phyloP scores from a whole-genome alignment of 108 stramenopile genomes.

The Stephanodiscus minutulus region DNA sequence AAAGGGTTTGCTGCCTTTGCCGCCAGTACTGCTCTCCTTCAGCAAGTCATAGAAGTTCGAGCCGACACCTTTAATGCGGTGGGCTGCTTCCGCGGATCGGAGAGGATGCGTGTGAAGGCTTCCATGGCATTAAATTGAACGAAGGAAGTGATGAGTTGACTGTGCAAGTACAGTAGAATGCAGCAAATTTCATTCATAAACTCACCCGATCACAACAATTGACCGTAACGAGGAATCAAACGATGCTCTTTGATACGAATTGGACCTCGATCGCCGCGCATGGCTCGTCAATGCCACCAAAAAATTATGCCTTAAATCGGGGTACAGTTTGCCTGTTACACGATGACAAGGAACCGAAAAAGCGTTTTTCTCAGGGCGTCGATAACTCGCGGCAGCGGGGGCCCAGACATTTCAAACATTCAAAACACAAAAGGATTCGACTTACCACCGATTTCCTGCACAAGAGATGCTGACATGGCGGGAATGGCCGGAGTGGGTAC shows the following conservation, averaged over 20 bases:
- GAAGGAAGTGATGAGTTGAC: neutral
- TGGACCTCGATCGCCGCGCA: slow-evolving; percentile 35
- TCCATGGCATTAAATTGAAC: neutral
- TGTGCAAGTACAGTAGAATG: neutral
- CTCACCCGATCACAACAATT: slow-evolving; percentile 38
- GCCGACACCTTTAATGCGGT: slow-evolving; percentile 46
- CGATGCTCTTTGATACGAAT: slow-evolving; percentile 37
- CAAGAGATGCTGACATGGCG: slow-evolving; percentile 37
- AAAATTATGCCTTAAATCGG: slow-evolving; percentile 50
- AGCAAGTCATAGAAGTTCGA: slow-evolving; percentile 41
- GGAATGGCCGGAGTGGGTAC: slow-evolving; percentile 52
- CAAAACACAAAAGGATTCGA: too few species aligned
- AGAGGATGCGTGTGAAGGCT: slow-evolving; percentile 41
- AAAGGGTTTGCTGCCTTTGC: slow-evolving; percentile 37
- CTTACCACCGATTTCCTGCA: slow-evolving; percentile 53
- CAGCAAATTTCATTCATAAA: neutral
- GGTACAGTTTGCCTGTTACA: too few species aligned
- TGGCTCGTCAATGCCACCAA: slow-evolving; percentile 32
- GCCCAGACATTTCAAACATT: too few species aligned
- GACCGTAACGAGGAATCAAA: slow-evolving; percentile 49
- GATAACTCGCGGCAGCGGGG: too few species aligned
- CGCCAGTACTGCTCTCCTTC: slow-evolving; percentile 37
- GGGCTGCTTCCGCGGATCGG: slow-evolving; percentile 40
- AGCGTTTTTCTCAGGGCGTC: too few species aligned
- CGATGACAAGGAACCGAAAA: too few species aligned